Base-by-base conservation (phyloP, 345 rosid genomes). In the Citrus hindsii region DNA sequence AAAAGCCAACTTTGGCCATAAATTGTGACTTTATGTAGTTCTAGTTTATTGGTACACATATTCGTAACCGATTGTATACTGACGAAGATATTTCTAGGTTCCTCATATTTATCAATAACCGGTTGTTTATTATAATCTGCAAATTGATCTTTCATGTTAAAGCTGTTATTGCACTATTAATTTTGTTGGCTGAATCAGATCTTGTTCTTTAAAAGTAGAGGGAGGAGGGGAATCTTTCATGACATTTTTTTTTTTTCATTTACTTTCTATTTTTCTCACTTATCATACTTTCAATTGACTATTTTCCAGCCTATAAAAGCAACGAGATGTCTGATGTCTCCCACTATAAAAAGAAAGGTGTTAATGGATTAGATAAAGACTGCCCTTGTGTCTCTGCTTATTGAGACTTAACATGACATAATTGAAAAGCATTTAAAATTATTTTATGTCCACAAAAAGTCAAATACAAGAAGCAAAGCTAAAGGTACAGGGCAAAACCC, bases 231-330 rank as follows among this genome's bases (percentile, higher is more conserved):
- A 46, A 46, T 1, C 16, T 37, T 21, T 32, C 35, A 25, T 70
- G 5, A 27, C 13, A 46, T 28, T 48, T 42, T 69, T 69, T 42
- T 42, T 42, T 46, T 27, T 6, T 12, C 4, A 28, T 28, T 32
- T 25, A 32, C 9, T 55, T n/a, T 71, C 28, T 71, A 22, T 40
- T 61, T 74, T 25, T 38, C n/a, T 22, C 69, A 19, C 27, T 19
- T 28, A 18, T 27, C 16, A 74, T 40, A 4, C 25, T 60, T 25
- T 2, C 35, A 53, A 18, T 46, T 46, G 0, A 0, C 32, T 60
- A 10, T 71, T 53, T 75, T 46, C 60, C 61, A 64, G 70, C 70
- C 62, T 32, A 48, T 5, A 46, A 75, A 75, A 30, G 61, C 70
- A 21, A 75, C 3, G 10, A 40, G 61, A 46, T 63, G 46, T 46